Base-by-base conservation (phyloP, 75 land plant genomes). In the Sequoia sempervirens region DNA sequence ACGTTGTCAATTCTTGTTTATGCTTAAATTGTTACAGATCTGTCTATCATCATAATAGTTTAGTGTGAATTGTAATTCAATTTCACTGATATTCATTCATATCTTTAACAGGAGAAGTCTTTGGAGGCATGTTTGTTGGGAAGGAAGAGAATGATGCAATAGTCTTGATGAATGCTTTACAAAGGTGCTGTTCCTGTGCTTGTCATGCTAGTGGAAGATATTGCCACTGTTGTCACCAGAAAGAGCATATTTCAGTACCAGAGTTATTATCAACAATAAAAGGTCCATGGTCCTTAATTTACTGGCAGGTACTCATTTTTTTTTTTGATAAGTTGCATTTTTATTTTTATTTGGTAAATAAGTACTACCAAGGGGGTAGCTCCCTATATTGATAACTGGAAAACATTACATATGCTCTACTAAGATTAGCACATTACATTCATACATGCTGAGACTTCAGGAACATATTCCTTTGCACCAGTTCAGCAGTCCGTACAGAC, bases 221-320 rank as follows among this genome's bases (percentile, higher is more conserved):
- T 50, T 87, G 89, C 64, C 43, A 47, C 81, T 86, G 82, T 82
- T 32, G 18, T 80, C 52, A 18, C 74, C 50, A 64, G 18, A 86
- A 43, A 73, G 37, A 47, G 30, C 54, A 45, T 81, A 76, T 52
- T 54, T 82, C 88, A 46, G 84, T 97, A 30, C 91, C 91, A 47
- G 88, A 94, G 13, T 80, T 92, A 34, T 90, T 97, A 79, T 96
- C 99, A 20, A 17, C 61, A 40, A 88, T 97, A 36, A 91, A 87
- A 85, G 99, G 99, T 18, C 99, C 99, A 58, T 97, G 99, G 99
- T 89, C 98, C 79, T 75, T 97, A 14, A 86, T 96, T 11, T 97
- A 91, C 82, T 97, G 96, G 96, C 98, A 97, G 99, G 99, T 94
- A 90, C 81, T 64, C 30, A 82, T 36, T 11, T 53, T 6, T 54